Evolutionary conservation across 805 yeast genomes (phyloP).

Genomic region (Kodamaea restingae): DNA sequence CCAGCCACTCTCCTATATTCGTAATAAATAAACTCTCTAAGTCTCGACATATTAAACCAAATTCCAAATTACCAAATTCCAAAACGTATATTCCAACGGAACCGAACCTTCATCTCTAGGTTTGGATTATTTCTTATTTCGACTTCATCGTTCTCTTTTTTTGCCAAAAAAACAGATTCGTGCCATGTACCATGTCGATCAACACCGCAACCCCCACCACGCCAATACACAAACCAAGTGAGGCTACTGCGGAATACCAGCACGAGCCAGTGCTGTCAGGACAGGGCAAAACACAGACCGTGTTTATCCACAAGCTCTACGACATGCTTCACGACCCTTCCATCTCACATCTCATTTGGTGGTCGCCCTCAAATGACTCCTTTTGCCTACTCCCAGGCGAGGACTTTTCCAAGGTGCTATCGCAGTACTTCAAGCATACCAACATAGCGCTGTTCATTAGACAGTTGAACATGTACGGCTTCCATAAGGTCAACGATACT

Average conservation of each 20-base stretch:
- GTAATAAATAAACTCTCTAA: no score
- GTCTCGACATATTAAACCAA: no score
- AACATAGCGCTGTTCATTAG: slow-evolving; percentile 42
- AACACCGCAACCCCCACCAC: slow-evolving; percentile 2
- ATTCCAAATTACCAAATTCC: no score
- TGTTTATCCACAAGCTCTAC: slow-evolving; percentile 84
- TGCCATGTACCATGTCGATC: background rate
- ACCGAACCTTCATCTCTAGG: no score
- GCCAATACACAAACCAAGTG: background rate
- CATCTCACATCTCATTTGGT: slow-evolving; percentile 76
- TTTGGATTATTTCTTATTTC: no score
- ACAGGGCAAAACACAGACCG: slow-evolving; percentile 36
- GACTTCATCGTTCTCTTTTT: no score
- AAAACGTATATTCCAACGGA: no score
- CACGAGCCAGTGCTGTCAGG: slow-evolving; percentile 4
- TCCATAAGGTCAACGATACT: slow-evolving; percentile 41
- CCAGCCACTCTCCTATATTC: no score
- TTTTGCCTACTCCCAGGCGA: slow-evolving; percentile 83
- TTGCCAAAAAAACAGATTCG: background rate
- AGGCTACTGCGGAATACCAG: slow-evolving; percentile 4
- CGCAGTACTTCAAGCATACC: slow-evolving; percentile 49
- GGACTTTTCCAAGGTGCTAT: slow-evolving; percentile 72
- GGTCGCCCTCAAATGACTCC: slow-evolving; percentile 69
- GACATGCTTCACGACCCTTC: slow-evolving; percentile 81
- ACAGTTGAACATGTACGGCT: slow-evolving; percentile 44